Evolutionary conservation across 2,329 filamentous ascomycete genomes (phyloP), one percentile per base, ranked within the genome.

Genomic region (Purpureocillium lavendulum): DNA sequence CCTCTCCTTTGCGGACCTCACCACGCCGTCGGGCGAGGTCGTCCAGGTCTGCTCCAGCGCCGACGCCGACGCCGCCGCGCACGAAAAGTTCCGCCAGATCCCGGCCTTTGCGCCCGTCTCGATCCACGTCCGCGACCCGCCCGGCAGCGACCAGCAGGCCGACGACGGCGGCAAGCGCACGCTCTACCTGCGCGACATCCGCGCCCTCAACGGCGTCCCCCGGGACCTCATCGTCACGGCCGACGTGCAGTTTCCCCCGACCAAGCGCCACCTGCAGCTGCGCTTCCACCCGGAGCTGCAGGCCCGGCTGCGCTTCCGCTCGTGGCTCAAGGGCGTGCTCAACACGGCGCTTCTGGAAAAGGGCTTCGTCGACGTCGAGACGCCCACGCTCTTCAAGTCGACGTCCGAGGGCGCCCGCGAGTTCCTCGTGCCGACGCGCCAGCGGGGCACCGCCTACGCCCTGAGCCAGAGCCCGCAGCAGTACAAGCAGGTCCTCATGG

Each of bases 401-500:
- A 98, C 92, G 0, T 87, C 92, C 0, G 92, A 98, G 64, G 92
- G 92, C 1, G 94, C 92, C 1, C 75, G 90, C 36, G 92, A 98
- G 58, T 98, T 98, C 46, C 61, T 98, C 6, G 90, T 98, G 4
- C 92, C 92, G 0, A 94, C 89, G 1, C 73, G 92, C 21, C 75
- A 73, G 29, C 72, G 71, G 2, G 87, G 87, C 0, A 67, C 80
- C 44, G 88, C 87, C 4, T 98, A 97, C 60, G 92, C 92, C 8
- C 68, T 98, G 15, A 89, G 89, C 0, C 94, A 98, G 59, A 97
- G 90, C 48, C 92, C 92, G 1, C 92, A 98, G 59, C 92, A 98
- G 60, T 98, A 97, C 58, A 98, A 98, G 65, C 92, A 98, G 65
- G 86, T 96, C 2, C 73, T 98, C 32, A 97, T 98, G 88, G 86